Evolutionary conservation across 164 flowering plant species (phyloP).

Genomic region (Stephania japonica): DNA sequence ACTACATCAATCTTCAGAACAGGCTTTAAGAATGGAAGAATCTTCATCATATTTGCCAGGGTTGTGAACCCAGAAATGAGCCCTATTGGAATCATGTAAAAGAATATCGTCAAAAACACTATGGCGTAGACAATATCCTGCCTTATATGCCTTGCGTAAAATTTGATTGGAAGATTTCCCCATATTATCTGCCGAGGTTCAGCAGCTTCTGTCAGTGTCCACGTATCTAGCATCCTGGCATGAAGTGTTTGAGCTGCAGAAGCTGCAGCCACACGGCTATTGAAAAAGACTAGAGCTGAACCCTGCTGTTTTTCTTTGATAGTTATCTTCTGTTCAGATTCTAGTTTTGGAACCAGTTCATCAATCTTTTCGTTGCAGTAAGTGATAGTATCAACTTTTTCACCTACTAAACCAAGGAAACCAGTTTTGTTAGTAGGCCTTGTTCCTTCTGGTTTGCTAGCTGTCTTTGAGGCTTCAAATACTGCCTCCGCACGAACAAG

Average conservation of each 20-base stretch:
- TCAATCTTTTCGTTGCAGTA: constrained; percentile 64
- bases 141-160: constrained; percentile 51
- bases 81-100: constrained; percentile 83
- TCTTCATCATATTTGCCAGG: constrained; percentile 52
- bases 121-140: constrained; percentile 53
- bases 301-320: constrained; percentile 61
- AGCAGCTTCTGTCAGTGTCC: constrained; percentile 81
- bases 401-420: constrained; percentile 67
- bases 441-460: constrained; percentile 48
- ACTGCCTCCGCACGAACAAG: constrained; percentile 75
- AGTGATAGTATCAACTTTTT: constrained; percentile 69
- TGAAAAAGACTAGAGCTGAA: constrained; percentile 74
- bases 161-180: constrained; percentile 58
- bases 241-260: constrained; percentile 75
- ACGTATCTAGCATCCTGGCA: constrained; percentile 53
- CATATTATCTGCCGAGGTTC: constrained; percentile 74
- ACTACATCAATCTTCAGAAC: constrained; percentile 35
- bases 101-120: constrained; percentile 62
- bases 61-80: constrained; percentile 87
- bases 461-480: constrained; percentile 44
- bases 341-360: constrained; percentile 56
- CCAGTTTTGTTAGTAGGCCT: constrained; percentile 66
- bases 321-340: constrained; percentile 67
- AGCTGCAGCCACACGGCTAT: constrained; percentile 55
- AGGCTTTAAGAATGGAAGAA: constrained; percentile 69